A percentile compares a stretch with the other conserved stretches of the same genome.
Conservation (phyloP, 495 filamentous ascomycete species). For the Penicillium crystallinum region DNA sequence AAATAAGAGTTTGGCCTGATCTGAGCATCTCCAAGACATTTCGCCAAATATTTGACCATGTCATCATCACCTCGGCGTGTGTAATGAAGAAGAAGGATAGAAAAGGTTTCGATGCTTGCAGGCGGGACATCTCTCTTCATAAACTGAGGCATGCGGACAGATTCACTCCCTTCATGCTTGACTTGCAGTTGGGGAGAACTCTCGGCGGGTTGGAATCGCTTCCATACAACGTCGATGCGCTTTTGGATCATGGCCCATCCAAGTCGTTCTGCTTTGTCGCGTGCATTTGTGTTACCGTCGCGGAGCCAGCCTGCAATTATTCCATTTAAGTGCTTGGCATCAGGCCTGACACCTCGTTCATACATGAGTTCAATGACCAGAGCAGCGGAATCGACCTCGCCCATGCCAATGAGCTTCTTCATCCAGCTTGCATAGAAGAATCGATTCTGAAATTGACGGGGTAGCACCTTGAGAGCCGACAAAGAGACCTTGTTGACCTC, state of each 20-base stretch:
- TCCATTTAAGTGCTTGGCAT: constrained; percentile 68
- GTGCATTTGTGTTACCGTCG: constrained; percentile 45
- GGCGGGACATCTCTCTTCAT: constrained; percentile 41
- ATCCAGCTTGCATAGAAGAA: constrained; percentile 81
- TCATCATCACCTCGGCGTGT: constrained; percentile 52
- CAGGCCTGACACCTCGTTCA: constrained; percentile 56
- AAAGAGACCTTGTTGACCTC: constrained; percentile 50
- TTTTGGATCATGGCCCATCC: constrained; percentile 73
- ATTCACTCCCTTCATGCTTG: constrained; percentile 9
- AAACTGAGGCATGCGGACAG: constrained; percentile 29
- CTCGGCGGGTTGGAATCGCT: constrained; percentile 26
- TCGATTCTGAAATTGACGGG: constrained; percentile 61
- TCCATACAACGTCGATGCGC: constrained; percentile 54
- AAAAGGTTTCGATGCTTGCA: constrained; percentile 75
- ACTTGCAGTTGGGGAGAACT: constrained; percentile 19
- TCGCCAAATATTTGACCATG: constrained; percentile 52
- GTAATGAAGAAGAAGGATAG: constrained; percentile 67
- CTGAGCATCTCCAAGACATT: constrained; percentile 51
- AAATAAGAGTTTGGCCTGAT: constrained; percentile 64
- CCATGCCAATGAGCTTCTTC: constrained; percentile 70
- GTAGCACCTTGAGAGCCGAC: constrained; percentile 49
- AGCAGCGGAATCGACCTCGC: constrained; percentile 62
- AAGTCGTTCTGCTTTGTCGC: constrained; percentile 60
- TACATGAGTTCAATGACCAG: constrained; percentile 65
- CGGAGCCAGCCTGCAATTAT: constrained; percentile 71